Base-by-base conservation (phyloP, 140 eudicot genomes). In the Bidens hawaiensis region DNA sequence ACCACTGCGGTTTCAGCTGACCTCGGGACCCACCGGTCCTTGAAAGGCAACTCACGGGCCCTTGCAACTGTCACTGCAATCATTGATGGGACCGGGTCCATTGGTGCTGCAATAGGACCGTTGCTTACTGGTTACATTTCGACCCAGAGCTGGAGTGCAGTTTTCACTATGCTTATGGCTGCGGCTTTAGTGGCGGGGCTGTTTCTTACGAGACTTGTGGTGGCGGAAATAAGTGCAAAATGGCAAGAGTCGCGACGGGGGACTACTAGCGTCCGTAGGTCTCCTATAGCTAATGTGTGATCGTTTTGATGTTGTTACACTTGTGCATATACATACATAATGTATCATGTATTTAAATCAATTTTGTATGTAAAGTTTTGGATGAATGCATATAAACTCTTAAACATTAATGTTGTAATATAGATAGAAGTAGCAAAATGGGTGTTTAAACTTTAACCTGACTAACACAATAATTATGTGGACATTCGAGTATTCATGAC, bases 1-100 rank as follows among this genome's bases (percentile, higher is more conserved):
- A 93, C 99, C 36, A 93, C 99, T 0, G 99, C 99, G 0, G 99
- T 93, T 11, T 93, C 99, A 4, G 83, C 99, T 56, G 99, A 93
- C 70, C 82, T 93, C 0, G 99, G 99, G 50, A 88, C 96, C 30
- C 99, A 93, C 64, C 70, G 87, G 64, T 93, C 96, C 4, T 51
- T 93, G 45, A 85, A 55, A 62, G 99, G 99, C 8, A 86, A 93
- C 64, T 66, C 95, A 4, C 75, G 95, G 26, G 96, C 96, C 16
- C 84, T 93, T 4, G 99, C 99, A 45, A 93, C 96, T 0, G 89
- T 87, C 26, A 87, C 96, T 0, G 91, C 98, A 12, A 91, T 91
- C 47, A 91, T 91, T 19, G 98, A 91, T 47, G 98, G 98, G 31
- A 91, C 98, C 0, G 98, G 98, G 27, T 91, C 98, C 2, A 76